Evolutionary conservation across 2,329 filamentous ascomycete species (phyloP), one percentile per base, ranked within the genome.

Genomic region (Diaporthe vexans): DNA sequence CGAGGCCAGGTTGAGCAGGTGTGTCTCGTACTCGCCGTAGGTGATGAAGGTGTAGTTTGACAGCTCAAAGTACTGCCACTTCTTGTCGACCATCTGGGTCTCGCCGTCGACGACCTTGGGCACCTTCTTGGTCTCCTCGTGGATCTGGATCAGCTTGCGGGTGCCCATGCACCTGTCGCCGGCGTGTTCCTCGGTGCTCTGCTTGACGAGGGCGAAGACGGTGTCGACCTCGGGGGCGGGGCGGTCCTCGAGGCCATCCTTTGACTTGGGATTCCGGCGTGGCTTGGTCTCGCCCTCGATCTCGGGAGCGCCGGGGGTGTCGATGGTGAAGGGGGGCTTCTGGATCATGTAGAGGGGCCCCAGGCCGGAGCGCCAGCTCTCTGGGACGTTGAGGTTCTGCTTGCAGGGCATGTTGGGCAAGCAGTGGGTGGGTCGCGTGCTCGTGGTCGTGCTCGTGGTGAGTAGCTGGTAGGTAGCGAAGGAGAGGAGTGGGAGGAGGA

Each of bases 21-120:
- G 87, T 80, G 91, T 87, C 84, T 94, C 91, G 81, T 96, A 97
- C 84, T 97, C 92, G 79, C 89, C 87, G 85, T 95, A 97, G 79
- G 91, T 94, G 81, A 93, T 87, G 86, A 92, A 97, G 58, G 89
- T 88, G 86, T 94, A 98, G 65, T 88, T 87, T 76, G 93, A 92
- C 78, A 97, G 91, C 88, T 98, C 95, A 79, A 94, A 97, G 85
- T 92, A 97, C 71, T 92, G 92, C 95, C 95, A 98, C 83, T 96
- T 91, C 91, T 97, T 98, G 77, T 97, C 94, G 46, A 97, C 91
- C 85, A 95, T 91, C 77, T 89, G 87, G 83, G 95, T 89, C 82
- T 94, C 89, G 78, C 95, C 95, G 80, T 97, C 94, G 74, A 97
- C 87, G 68, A 94, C 88, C 89, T 97, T 98, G 88, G 95, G 93